Conservation (phyloP, 805 yeast species). For the Wickerhamiella slavikovae region DNA sequence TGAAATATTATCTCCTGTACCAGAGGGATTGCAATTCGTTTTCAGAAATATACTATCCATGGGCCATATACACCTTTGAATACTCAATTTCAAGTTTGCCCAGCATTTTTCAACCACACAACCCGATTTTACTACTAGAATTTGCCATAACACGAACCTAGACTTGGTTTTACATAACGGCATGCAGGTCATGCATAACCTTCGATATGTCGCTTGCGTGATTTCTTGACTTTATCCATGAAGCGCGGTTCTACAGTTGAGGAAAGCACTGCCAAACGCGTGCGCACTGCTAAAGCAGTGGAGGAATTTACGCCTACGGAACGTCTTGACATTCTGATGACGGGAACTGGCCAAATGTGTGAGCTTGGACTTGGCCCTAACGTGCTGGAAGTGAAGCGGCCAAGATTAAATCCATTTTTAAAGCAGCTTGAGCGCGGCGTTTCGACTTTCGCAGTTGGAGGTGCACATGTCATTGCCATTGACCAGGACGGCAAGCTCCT, state of each 20-base stretch:
- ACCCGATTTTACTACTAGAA: no score
- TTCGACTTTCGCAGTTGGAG: constrained; percentile 84
- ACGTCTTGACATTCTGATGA: constrained; percentile 57
- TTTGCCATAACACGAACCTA: no score
- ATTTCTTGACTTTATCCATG: no score
- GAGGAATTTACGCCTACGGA: constrained; percentile 4
- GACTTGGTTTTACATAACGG: no score
- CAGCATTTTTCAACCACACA: no score
- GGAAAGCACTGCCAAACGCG: constrained; percentile 3
- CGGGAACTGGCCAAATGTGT: constrained; percentile 97
- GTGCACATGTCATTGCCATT: constrained; percentile 79
- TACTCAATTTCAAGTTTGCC: no score
- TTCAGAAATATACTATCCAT: no score
- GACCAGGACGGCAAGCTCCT: constrained; percentile 63
- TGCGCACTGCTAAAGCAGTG: constrained; percentile 3
- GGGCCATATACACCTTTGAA: no score
- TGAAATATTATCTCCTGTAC: no score
- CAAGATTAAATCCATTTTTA: constrained; percentile 69
- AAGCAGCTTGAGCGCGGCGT: constrained; percentile 42
- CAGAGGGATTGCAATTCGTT: no score
- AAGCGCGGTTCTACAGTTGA: not conserved
- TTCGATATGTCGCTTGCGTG: no score
- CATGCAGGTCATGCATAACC: no score
- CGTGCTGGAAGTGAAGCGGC: constrained; percentile 88
- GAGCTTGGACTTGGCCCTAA: constrained; percentile 94